Conservation (phyloP, 192 early-diverging fungal species). For the Rhizoclosmatium globosum region DNA sequence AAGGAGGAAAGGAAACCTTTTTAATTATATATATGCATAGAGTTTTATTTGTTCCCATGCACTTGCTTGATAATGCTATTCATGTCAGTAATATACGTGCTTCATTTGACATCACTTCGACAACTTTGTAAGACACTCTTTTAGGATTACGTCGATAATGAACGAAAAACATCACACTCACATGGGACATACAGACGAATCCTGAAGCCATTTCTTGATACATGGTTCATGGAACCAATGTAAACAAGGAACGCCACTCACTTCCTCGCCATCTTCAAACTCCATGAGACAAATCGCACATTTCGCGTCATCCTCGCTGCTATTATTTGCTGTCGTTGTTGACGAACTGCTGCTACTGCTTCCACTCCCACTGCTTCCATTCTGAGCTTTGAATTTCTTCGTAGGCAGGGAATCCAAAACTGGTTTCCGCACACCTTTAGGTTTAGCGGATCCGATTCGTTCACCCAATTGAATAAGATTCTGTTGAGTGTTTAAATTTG, state of each 20-base stretch:
- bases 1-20: too few species aligned
- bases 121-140: background rate
- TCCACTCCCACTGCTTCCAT: background rate
- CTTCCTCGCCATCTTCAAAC: slow-evolving; percentile 22
- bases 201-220: slow-evolving; percentile 4
- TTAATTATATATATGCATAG: too few species aligned
- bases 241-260: slow-evolving; percentile 21
- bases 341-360: background rate
- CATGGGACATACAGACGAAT: slow-evolving; percentile 22
- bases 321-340: background rate
- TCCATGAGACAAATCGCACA: slow-evolving; percentile 29
- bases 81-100: too few species aligned
- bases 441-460: slow-evolving; percentile 23
- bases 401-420: slow-evolving; percentile 20
- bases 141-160: background rate
- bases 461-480: slow-evolving; percentile 14
- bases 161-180: background rate
- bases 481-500: background rate
- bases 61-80: too few species aligned
- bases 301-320: background rate
- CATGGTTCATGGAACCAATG: slow-evolving; percentile 29
- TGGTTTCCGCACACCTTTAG: background rate
- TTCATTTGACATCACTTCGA: background rate
- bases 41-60: too few species aligned
- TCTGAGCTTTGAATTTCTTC: background rate